phyloP scores from a whole-genome alignment of 495 filamentous ascomycete genomes.

The Daldinia caldariorum region DNA sequence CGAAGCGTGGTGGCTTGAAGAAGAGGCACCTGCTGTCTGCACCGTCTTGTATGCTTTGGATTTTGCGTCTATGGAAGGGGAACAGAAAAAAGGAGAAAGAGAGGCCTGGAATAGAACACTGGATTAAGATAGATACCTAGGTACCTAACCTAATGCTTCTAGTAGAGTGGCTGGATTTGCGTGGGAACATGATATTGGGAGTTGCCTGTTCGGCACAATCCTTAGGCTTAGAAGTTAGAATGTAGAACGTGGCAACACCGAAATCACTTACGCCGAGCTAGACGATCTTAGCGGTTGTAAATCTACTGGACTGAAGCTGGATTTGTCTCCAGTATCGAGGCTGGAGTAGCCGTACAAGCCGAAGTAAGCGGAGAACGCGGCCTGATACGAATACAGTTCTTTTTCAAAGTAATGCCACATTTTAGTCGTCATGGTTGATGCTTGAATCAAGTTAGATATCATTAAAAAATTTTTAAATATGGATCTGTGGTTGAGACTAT shows the following conservation, averaged over 20 bases:
- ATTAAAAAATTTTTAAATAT: neutral
- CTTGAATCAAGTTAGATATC: neutral
- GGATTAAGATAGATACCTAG: neutral
- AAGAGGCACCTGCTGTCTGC: conserved; percentile 1
- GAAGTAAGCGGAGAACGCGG: conserved; percentile 25
- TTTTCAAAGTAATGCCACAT: conserved; percentile 6
- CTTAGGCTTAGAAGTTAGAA: neutral
- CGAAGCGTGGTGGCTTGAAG: neutral
- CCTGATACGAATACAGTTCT: conserved; percentile 19
- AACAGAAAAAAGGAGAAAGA: neutral
- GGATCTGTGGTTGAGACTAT: neutral
- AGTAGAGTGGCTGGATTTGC: neutral
- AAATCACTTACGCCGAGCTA: conserved; percentile 2
- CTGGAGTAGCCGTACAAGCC: conserved; percentile 18
- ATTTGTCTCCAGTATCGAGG: conserved; percentile 10
- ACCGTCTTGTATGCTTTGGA: neutral
- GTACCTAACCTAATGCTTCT: too few species aligned
- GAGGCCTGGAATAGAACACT: conserved; percentile 3
- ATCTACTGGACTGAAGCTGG: conserved; percentile 9
- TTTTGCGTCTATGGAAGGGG: neutral
- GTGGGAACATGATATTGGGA: conserved; percentile 7
- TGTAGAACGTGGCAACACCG: conserved; percentile 17
- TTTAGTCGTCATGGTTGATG: conserved; percentile 1
- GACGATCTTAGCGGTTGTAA: conserved; percentile 9
- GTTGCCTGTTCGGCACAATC: conserved; percentile 8